Percentiles rank a stretch among this genome's conserved stretches.
These are phyloP conservation scores for Pseudopithomyces chartarum DNA, from an alignment of 2,329 filamentous ascomycete genomes.

Conservation along the genomic window DNA sequence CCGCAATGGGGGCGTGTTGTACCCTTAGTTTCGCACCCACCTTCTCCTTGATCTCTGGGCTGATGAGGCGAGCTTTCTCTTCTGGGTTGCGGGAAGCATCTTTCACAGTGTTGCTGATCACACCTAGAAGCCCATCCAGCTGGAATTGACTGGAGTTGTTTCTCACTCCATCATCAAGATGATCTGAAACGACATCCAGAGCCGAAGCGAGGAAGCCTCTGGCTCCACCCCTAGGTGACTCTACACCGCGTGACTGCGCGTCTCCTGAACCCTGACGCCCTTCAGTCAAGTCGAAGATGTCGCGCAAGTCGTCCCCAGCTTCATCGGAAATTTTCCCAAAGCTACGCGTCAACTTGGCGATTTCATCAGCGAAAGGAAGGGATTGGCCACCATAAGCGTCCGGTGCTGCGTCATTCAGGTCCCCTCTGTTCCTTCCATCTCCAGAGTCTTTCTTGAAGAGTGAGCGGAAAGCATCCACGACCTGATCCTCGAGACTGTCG, in stretches of 20 bases:
- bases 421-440: slow-evolving; percentile 16
- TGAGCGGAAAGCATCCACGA: slow-evolving; percentile 35
- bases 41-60: slow-evolving; percentile 35
- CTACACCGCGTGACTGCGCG: slow-evolving; percentile 17
- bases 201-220: slow-evolving; percentile 32
- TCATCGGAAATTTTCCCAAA: slow-evolving; percentile 35
- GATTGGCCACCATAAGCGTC: slow-evolving; percentile 36
- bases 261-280: slow-evolving; percentile 18
- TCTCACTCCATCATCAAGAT: slow-evolving; percentile 22
- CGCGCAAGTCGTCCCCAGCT: slow-evolving; percentile 32
- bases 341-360: slow-evolving; percentile 34
- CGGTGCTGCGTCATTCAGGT: slow-evolving; percentile 32
- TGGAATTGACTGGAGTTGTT: slow-evolving; percentile 15
- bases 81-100: slow-evolving; percentile 35
- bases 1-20: slow-evolving; percentile 34
- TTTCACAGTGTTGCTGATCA: slow-evolving; percentile 34
- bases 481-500: slow-evolving; percentile 35
- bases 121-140: slow-evolving; percentile 31
- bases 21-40: slow-evolving; percentile 31
- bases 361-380: slow-evolving; percentile 35
- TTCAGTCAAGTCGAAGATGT: slow-evolving; percentile 34
- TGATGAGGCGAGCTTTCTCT: slow-evolving; percentile 36
- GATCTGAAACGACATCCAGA: slow-evolving; percentile 31
- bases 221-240: slow-evolving; percentile 14
- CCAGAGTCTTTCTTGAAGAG: slow-evolving; percentile 31